phyloP scores from a whole-genome alignment of 164 flowering plant species.

The Dillenia turbinata region DNA sequence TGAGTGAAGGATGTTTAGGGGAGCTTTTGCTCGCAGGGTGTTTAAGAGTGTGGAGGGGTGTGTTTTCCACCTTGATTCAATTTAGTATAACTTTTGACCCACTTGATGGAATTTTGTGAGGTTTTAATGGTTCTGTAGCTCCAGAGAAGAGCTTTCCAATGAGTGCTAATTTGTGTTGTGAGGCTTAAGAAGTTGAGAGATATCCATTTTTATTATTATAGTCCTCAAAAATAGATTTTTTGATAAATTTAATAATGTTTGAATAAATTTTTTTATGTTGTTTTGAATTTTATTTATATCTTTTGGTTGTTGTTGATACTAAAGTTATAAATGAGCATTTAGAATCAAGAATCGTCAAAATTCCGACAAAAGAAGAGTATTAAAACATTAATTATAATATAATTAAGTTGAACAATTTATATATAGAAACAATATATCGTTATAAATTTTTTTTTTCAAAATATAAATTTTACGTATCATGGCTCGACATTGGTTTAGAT shows the following conservation, averaged over 20 bases:
- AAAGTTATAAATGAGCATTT: slow-evolving; percentile 19
- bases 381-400: slow-evolving; percentile 8
- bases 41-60: slow-evolving; percentile 26
- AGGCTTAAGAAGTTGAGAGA: slow-evolving; percentile 13
- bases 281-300: not conserved
- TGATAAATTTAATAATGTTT: slow-evolving; percentile 21
- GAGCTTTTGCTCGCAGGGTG: not conserved
- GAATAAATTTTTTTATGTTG: slow-evolving; percentile 16
- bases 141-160: slow-evolving; percentile 40
- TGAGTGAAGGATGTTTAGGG: slow-evolving; percentile 4
- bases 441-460: not conserved
- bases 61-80: slow-evolving; percentile 41
- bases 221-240: slow-evolving; percentile 32
- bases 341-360: slow-evolving; percentile 30
- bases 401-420: slow-evolving; percentile 40
- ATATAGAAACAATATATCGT: not conserved
- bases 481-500: too few relatives aligned
- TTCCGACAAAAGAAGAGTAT: slow-evolving; percentile 13
- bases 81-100: slow-evolving; percentile 22
- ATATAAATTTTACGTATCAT: too few relatives aligned
- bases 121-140: slow-evolving; percentile 29
- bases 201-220: slow-evolving; percentile 15
- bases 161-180: slow-evolving; percentile 11
- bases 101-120: slow-evolving; percentile 27
- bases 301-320: slow-evolving; percentile 6